These are phyloP conservation scores for Trichosanthes truncata DNA, from an alignment of 306 rosid species.

Conservation along the genomic window DNA sequence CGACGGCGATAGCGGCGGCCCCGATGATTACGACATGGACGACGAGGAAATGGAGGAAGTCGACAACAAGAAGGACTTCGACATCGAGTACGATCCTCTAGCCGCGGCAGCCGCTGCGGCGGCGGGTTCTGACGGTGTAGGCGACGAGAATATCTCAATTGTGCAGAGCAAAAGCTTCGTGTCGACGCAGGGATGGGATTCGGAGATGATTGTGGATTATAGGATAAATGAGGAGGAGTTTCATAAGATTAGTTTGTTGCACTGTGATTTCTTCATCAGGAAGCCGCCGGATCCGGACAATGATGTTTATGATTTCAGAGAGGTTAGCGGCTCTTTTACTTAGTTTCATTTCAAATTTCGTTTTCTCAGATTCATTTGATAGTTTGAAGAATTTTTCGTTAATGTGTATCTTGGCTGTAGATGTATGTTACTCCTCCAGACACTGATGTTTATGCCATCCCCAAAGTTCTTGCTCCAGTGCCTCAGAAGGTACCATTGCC, in stretches of 20 bases:
- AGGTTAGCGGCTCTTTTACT: constrained; percentile 29
- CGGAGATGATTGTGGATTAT: constrained; percentile 70
- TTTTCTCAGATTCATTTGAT: background rate
- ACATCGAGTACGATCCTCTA: constrained; percentile 69
- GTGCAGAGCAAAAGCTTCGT: constrained; percentile 63
- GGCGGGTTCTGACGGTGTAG: constrained; percentile 10
- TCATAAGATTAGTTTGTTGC: constrained; percentile 65
- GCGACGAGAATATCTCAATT: constrained; percentile 41
- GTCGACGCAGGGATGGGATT: constrained; percentile 72
- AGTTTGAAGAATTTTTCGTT: background rate
- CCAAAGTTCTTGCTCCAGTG: constrained; percentile 90
- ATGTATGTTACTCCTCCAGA: constrained; percentile 98
- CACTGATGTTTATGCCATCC: constrained; percentile 84
- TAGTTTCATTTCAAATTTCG: background rate
- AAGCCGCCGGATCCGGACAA: constrained; percentile 83
- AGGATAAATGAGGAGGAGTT: constrained; percentile 84
- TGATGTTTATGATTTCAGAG: constrained; percentile 86
- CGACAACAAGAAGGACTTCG: constrained; percentile 88
- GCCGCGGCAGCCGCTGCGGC: constrained; percentile 13
- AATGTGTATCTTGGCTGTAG: constrained; percentile 21
- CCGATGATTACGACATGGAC: constrained; percentile 82
- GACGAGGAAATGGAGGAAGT: constrained; percentile 77
- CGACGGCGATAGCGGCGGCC: constrained; percentile 44
- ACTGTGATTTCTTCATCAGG: constrained; percentile 79
- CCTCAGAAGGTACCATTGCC: constrained; percentile 55